Conservation (phyloP, 225 moss, liverwort and hornwort species). For the Asterella californica region DNA sequence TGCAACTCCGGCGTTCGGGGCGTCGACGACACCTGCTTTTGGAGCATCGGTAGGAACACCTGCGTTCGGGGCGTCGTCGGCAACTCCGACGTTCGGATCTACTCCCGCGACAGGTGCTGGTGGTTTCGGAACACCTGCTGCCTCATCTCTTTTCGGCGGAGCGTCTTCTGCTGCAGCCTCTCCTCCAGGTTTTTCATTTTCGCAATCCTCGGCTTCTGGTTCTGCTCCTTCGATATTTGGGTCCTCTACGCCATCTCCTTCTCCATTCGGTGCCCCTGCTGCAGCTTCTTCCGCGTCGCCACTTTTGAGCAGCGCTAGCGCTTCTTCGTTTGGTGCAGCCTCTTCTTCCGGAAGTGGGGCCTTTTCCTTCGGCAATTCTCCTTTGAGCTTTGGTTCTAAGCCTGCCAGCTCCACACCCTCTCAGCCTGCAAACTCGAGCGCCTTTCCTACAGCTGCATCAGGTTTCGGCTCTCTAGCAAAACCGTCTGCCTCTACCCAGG, state of each 20-base stretch:
- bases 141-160: constrained; percentile 28
- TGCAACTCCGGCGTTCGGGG: constrained; percentile 7
- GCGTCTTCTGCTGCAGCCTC: constrained; percentile 10
- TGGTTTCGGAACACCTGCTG: constrained; percentile 28
- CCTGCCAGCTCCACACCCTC: constrained; percentile 18
- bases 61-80: constrained; percentile 12
- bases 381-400: constrained; percentile 36
- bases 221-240: constrained; percentile 36
- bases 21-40: constrained; percentile 13
- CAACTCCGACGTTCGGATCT: constrained; percentile 7
- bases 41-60: constrained; percentile 16
- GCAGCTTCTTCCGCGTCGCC: constrained; percentile 22
- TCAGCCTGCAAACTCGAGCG: constrained; percentile 19
- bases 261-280: constrained; percentile 23
- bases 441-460: constrained; percentile 6
- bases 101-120: constrained; percentile 26
- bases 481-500: constrained; percentile 9
- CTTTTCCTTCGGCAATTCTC: constrained; percentile 38
- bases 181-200: constrained; percentile 35
- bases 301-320: not conserved
- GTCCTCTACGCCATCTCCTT: constrained; percentile 15
- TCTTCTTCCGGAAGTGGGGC: constrained; percentile 25
- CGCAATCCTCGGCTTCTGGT: constrained; percentile 28
- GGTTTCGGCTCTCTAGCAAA: constrained; percentile 27
- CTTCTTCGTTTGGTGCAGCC: constrained; percentile 16